phyloP scores from a whole-genome alignment of 2,329 filamentous ascomycete species.

The Xylaria polymorpha region DNA sequence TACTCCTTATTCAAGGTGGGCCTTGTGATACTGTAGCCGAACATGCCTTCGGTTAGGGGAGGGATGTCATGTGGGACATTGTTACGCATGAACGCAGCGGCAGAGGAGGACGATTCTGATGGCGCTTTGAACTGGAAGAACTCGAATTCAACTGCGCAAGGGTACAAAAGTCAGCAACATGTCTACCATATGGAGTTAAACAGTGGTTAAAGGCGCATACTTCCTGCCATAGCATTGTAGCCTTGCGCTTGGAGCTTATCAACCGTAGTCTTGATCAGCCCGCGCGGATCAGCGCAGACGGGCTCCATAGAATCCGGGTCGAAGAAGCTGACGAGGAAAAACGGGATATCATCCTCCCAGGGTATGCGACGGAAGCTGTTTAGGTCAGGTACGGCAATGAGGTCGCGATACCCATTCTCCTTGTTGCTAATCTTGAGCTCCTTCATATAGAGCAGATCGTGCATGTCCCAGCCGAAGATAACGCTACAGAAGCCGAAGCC shows the following conservation, averaged over 20 bases:
- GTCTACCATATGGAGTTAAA: not conserved
- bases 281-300: conserved; percentile 77
- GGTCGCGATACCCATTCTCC: conserved; percentile 81
- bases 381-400: conserved; percentile 79
- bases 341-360: conserved; percentile 81
- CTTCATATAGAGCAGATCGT: conserved; percentile 81
- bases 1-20: conserved; percentile 85
- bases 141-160: conserved; percentile 76
- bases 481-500: conserved; percentile 89
- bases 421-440: conserved; percentile 82
- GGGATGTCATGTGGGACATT: conserved; percentile 74
- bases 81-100: conserved; percentile 72
- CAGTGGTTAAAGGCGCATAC: conserved; percentile 58
- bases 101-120: conserved; percentile 59
- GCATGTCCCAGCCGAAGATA: conserved; percentile 90
- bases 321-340: conserved; percentile 79
- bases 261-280: conserved; percentile 70
- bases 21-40: conserved; percentile 81
- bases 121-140: conserved; percentile 64
- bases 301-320: conserved; percentile 73
- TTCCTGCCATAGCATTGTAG: conserved; percentile 79
- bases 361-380: conserved; percentile 78
- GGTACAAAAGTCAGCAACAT: conserved; percentile 21
- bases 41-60: conserved; percentile 82
- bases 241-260: conserved; percentile 71